These are phyloP conservation scores for Pichia sp. DNA, from an alignment of 1,139 yeast genomes.

Conservation along the genomic window DNA sequence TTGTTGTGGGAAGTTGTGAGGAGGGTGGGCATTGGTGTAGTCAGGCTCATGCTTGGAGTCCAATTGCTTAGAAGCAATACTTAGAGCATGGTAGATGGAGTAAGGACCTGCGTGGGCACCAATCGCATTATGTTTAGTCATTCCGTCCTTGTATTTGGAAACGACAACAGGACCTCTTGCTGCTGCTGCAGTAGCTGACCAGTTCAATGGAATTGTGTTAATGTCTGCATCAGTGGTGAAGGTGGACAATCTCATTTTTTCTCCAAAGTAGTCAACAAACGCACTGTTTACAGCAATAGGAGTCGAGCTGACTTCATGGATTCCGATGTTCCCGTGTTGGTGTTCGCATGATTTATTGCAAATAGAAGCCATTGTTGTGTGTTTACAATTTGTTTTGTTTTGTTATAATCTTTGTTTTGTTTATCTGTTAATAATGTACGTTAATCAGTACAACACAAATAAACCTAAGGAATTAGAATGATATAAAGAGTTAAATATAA, in stretches of 20 bases:
- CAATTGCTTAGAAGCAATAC: slow-evolving; percentile 52
- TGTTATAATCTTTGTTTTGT: background rate
- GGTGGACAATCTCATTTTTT: slow-evolving; percentile 44
- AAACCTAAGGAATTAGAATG: background rate
- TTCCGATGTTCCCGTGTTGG: slow-evolving; percentile 7
- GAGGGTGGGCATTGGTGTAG: slow-evolving; percentile 59
- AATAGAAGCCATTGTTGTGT: slow-evolving; percentile 3
- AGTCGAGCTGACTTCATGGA: slow-evolving; percentile 13
- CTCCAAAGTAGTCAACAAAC: slow-evolving; percentile 32
- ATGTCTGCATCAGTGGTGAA: slow-evolving; percentile 46
- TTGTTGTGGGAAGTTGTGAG: slow-evolving; percentile 47
- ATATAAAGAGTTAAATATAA: background rate
- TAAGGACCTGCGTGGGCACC: slow-evolving; percentile 63
- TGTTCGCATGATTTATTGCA: slow-evolving; percentile 6
- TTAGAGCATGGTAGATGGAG: slow-evolving; percentile 56
- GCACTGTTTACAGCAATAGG: slow-evolving; percentile 18
- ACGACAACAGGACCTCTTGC: slow-evolving; percentile 56
- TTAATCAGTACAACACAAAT: background rate
- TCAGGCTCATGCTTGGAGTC: slow-evolving; percentile 50
- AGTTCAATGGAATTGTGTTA: slow-evolving; percentile 43
- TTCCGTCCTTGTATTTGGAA: slow-evolving; percentile 47
- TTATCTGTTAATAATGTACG: background rate
- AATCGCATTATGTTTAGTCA: slow-evolving; percentile 44
- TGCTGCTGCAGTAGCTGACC: slow-evolving; percentile 47
- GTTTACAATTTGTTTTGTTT: too few species aligned